A percentile compares a stretch with the other conserved stretches of the same genome.
phyloP scores from a whole-genome alignment of 2,329 filamentous ascomycete genomes.

The Curvularia eragrostidis region DNA sequence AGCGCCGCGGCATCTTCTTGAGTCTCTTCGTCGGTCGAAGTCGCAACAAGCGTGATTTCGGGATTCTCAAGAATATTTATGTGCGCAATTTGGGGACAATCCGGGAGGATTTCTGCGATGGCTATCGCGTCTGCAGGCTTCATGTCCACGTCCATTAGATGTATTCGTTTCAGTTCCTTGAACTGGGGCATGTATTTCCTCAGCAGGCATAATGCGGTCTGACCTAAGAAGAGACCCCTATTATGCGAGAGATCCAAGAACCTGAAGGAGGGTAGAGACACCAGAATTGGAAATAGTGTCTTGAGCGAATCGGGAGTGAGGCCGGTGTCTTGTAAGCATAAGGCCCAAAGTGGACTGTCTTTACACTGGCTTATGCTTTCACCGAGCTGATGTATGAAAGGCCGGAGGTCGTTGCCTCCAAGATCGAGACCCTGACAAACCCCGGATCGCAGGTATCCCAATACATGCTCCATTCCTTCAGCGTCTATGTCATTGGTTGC shows the following conservation, averaged over 20 bases:
- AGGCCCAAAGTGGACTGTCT: slow-evolving; percentile 71
- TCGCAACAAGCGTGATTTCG: slow-evolving; percentile 71
- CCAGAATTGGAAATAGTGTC: slow-evolving; percentile 75
- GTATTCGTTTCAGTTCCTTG: slow-evolving; percentile 78
- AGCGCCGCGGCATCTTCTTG: slow-evolving; percentile 95
- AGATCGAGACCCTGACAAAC: slow-evolving; percentile 88
- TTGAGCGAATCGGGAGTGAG: slow-evolving; percentile 75
- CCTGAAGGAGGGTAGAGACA: slow-evolving; percentile 73
- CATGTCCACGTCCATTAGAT: slow-evolving; percentile 84
- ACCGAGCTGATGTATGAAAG: slow-evolving; percentile 55
- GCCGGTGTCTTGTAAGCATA: slow-evolving; percentile 87
- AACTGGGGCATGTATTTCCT: slow-evolving; percentile 86
- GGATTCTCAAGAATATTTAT: slow-evolving; percentile 86
- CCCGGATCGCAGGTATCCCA: slow-evolving; percentile 75
- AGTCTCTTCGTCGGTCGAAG: slow-evolving; percentile 75
- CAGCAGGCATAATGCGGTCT: slow-evolving; percentile 76
- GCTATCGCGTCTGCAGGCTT: slow-evolving; percentile 88
- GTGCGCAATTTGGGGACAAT: slow-evolving; percentile 81
- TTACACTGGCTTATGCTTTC: slow-evolving; percentile 60
- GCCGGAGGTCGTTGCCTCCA: slow-evolving; percentile 76
- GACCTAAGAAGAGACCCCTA: slow-evolving; percentile 75
- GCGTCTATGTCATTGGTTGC: slow-evolving; percentile 80
- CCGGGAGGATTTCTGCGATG: slow-evolving; percentile 86
- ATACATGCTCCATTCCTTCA: slow-evolving; percentile 76
- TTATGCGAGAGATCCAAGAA: slow-evolving; percentile 96